Evolutionary conservation across 2,329 filamentous ascomycete species (phyloP), one percentile per base, ranked within the genome.

Genomic region (Colletotrichum musicola): DNA sequence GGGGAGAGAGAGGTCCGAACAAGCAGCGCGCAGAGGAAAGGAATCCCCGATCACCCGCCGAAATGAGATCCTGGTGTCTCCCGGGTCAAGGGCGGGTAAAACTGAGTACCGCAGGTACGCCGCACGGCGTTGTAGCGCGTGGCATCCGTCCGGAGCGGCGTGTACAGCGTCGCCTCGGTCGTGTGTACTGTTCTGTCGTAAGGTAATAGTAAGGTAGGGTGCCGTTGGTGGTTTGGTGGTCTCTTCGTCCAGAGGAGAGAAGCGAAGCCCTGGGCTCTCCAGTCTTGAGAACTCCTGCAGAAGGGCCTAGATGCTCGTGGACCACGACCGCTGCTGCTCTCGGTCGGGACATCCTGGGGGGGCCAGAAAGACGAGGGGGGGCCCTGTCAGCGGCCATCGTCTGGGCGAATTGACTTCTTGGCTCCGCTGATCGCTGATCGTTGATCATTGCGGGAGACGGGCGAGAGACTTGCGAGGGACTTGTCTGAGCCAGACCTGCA

Each of bases 381-480:
- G 44, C 25, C 62, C 56, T 66, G 56, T 61, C 66, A 46, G 50
- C 44, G 25, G 30, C 12, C 16, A 55, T 44, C 53, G 51, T 47
- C 38, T 58, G 59, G 62, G 44, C 62, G 62, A 57, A 69, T 69
- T 66, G 62, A 66, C 63, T 61, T 69, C 66, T 38, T 40, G 55
- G 35, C 62, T 61, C 42, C 30, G 62, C 44, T 55, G 62, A 65
- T 68, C 61, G 61, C 50, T 60, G 62, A 65, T 68, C 65, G 55
- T 27, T 51, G 44, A 46, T 46, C 20, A 20, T 49, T 49, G 7
- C 44, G 56, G 60, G 47, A 59, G n/a, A 64, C 53, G 22, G 30
- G n/a, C 44, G n/a, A 4, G 30, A 46, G 49, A 51, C 49, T 51
- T 51, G 58, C 35, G 25, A 65, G 44, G 9, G 35, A 63, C 60